Evolutionary conservation across 495 filamentous ascomycete genomes (phyloP).

Genomic region (Melanomma pulvis-pyrius): DNA sequence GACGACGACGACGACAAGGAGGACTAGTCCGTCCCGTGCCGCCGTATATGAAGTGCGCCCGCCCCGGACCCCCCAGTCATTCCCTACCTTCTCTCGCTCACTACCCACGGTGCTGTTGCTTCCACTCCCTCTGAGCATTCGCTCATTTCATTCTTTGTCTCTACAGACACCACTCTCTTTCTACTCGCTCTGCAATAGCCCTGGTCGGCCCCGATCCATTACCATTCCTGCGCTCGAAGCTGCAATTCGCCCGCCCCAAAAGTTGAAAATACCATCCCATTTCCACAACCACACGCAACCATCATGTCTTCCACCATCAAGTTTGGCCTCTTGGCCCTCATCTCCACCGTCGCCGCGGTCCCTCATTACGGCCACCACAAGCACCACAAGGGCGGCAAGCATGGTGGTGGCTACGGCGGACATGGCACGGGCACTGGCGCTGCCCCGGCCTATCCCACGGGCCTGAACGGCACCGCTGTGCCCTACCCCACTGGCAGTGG

Average conservation of each 20-base stretch:
- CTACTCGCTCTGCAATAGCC: constrained; percentile 37
- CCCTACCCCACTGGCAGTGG: constrained; percentile 29
- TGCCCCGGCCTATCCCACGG: neutral
- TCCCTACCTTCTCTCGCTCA: constrained; percentile 19
- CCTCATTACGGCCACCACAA: constrained; percentile 23
- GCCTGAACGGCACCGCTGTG: neutral
- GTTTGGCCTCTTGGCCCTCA: constrained; percentile 39
- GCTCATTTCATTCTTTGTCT: constrained; percentile 46
- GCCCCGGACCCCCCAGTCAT: constrained; percentile 17
- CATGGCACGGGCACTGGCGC: constrained; percentile 25
- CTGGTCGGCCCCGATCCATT: constrained; percentile 42
- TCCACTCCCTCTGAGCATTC: constrained; percentile 44
- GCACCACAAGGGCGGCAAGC: constrained; percentile 22
- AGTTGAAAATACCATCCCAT: constrained; percentile 1
- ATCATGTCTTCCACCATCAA: constrained; percentile 36
- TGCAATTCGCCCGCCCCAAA: constrained; percentile 22
- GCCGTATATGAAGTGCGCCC: constrained; percentile 27
- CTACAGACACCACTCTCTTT: constrained; percentile 28
- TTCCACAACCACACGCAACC: neutral
- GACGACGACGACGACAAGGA: too few species aligned
- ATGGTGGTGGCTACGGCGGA: constrained; percentile 8
- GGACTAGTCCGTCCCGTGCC: neutral
- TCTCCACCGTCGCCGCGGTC: constrained; percentile 31
- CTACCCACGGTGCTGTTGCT: constrained; percentile 33
- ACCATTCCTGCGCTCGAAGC: constrained; percentile 35